phyloP scores from a whole-genome alignment of 306 rosid genomes.

The Betula pendula region DNA sequence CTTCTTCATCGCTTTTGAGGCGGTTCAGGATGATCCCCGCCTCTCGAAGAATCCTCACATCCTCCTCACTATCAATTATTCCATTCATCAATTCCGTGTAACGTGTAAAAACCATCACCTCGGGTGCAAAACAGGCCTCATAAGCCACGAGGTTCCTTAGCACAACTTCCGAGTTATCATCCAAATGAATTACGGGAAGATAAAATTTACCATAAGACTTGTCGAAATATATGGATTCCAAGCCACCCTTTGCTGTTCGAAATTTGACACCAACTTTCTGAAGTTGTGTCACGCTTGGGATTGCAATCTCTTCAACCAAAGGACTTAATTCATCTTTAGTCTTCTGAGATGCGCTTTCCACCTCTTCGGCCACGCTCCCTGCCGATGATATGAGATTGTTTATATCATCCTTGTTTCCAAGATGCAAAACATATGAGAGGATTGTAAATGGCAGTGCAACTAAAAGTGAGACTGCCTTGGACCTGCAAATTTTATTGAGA shows the following conservation, averaged over 20 bases:
- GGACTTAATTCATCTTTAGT: background rate
- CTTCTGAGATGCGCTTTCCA: background rate
- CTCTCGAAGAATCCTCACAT: conserved; percentile 13
- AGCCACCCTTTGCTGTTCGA: conserved; percentile 7
- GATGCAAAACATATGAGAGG: background rate
- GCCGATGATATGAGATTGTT: background rate
- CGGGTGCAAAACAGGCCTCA: conserved; percentile 3
- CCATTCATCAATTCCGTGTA: conserved; percentile 18
- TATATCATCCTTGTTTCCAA: background rate
- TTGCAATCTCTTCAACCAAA: background rate
- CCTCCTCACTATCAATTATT: conserved; percentile 12
- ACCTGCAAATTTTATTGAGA: background rate
- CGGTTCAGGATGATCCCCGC: background rate
- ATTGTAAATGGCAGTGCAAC: background rate
- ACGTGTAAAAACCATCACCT: conserved; percentile 5
- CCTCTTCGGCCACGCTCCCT: background rate
- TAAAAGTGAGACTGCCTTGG: background rate
- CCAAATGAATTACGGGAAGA: conserved; percentile 1
- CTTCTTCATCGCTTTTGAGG: conserved; percentile 8
- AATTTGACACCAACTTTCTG: background rate
- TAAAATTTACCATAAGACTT: background rate
- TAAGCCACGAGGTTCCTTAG: conserved; percentile 16
- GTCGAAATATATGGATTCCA: conserved; percentile 8
- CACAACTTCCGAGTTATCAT: conserved; percentile 9
- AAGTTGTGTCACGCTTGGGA: conserved; percentile 7